phyloP scores from a whole-genome alignment of 169 alveolate genomes.

The Plasmodium sp. region DNA sequence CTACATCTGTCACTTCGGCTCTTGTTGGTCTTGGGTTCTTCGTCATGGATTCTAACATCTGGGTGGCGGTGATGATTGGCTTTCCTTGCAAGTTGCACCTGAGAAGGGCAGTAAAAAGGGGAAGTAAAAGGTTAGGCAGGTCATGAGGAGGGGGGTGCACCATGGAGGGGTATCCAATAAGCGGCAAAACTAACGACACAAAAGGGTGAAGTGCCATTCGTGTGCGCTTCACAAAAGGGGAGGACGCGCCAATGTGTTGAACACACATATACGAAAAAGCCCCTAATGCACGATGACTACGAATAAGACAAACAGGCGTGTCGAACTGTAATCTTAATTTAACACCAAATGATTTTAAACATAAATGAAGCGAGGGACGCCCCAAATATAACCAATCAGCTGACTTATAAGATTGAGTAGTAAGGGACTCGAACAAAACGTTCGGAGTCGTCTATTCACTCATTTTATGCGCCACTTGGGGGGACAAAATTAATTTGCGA shows the following conservation, averaged over 20 bases:
- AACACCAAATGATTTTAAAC: constrained; percentile 67
- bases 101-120: background rate
- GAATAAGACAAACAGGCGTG: background rate
- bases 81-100: constrained; percentile 95
- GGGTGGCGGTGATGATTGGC: constrained; percentile 99
- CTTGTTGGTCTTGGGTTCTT: constrained; percentile 98
- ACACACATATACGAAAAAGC: background rate
- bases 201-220: background rate
- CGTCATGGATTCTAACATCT: constrained; percentile 98
- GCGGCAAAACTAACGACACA: background rate
- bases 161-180: background rate
- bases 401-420: constrained; percentile 58
- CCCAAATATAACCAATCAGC: constrained; percentile 39
- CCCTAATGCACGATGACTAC: background rate
- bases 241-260: background rate
- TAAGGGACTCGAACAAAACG: constrained; percentile 63
- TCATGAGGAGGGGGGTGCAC: background rate
- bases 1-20: constrained; percentile 99
- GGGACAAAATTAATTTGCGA: constrained; percentile 20
- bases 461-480: constrained; percentile 52
- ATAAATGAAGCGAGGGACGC: constrained; percentile 7
- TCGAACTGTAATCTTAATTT: constrained; percentile 26
- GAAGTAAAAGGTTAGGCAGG: background rate
- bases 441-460: constrained; percentile 16
- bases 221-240: background rate